Percentiles rank a stretch among this genome's conserved stretches.
phyloP scores from a whole-genome alignment of 2,329 filamentous ascomycete genomes.

The Aspergillus piperis region DNA sequence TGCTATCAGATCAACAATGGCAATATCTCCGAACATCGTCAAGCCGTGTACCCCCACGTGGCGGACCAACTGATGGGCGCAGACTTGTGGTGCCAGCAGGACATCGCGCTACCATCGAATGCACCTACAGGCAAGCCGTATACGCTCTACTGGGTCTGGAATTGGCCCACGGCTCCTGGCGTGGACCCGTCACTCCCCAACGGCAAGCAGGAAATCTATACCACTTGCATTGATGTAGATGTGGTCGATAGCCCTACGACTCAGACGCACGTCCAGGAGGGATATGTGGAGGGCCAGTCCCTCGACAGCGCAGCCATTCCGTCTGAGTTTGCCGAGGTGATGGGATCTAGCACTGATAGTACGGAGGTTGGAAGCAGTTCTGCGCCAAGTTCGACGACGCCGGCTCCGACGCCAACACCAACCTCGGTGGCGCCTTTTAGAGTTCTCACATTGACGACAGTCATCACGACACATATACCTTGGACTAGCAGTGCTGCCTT shows the following conservation, averaged over 20 bases:
- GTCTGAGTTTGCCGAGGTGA: slow-evolving; percentile 39
- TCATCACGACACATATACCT: slow-evolving; percentile 24
- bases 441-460: slow-evolving; percentile 21
- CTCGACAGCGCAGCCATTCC: slow-evolving; percentile 43
- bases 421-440: slow-evolving; percentile 15
- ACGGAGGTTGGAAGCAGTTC: slow-evolving; percentile 3
- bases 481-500: slow-evolving; percentile 14
- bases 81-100: slow-evolving; percentile 77
- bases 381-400: background rate
- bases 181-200: slow-evolving; percentile 39
- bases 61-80: slow-evolving; percentile 56
- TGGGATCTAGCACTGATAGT: slow-evolving; percentile 13
- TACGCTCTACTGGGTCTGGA: slow-evolving; percentile 95
- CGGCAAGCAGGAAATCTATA: slow-evolving; percentile 51
- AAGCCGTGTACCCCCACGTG: slow-evolving; percentile 54
- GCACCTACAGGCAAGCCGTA: slow-evolving; percentile 65
- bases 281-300: slow-evolving; percentile 37
- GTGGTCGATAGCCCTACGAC: slow-evolving; percentile 31
- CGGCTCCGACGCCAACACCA: background rate
- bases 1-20: slow-evolving; percentile 78
- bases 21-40: slow-evolving; percentile 61
- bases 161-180: slow-evolving; percentile 69
- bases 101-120: slow-evolving; percentile 72
- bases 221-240: slow-evolving; percentile 53
- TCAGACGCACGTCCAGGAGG: slow-evolving; percentile 15